Conservation (phyloP, 2,329 filamentous ascomycete genomes). For the Whalleya microplaca region DNA sequence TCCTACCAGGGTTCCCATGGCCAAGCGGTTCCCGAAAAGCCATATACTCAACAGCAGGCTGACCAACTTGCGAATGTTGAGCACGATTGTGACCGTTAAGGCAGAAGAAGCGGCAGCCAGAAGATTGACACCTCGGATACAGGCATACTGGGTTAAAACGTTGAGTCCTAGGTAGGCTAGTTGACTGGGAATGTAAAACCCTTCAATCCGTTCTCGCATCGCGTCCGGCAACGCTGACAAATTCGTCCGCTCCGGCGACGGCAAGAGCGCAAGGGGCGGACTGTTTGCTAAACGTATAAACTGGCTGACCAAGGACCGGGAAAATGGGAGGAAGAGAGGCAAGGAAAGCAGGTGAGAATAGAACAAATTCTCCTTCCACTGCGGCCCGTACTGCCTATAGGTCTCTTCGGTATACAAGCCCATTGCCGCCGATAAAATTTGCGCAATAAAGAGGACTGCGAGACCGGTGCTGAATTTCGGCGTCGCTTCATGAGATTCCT, state of each 20-base stretch:
- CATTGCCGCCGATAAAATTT: conserved; percentile 90
- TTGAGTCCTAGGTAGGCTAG: conserved; percentile 74
- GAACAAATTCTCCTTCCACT: conserved; percentile 96
- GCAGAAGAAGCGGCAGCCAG: conserved; percentile 86
- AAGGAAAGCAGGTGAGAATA: conserved; percentile 82
- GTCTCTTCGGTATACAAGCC: conserved; percentile 92
- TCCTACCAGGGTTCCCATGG: conserved; percentile 76
- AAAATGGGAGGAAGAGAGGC: conserved; percentile 75
- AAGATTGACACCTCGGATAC: conserved; percentile 95
- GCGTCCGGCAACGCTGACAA: conserved; percentile 41
- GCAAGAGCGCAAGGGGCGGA: conserved; percentile 57
- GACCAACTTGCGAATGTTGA: conserved; percentile 93
- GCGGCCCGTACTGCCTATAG: conserved; percentile 81
- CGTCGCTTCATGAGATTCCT: conserved; percentile 32
- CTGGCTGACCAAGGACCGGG: conserved; percentile 66
- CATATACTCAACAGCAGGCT: conserved; percentile 91
- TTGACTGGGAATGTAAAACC: conserved; percentile 64
- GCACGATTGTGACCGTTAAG: conserved; percentile 91
- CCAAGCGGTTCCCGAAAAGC: conserved; percentile 86
- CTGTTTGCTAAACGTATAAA: conserved; percentile 67
- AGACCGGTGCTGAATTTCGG: conserved; percentile 70
- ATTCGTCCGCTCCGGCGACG: conserved; percentile 35
- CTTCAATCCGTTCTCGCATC: conserved; percentile 43
- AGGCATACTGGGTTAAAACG: conserved; percentile 89
- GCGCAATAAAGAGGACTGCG: conserved; percentile 80